Evolutionary conservation across 2,329 filamentous ascomycete species (phyloP), one percentile per base, ranked within the genome.

Genomic region (Calcarisporium arbuscula): DNA sequence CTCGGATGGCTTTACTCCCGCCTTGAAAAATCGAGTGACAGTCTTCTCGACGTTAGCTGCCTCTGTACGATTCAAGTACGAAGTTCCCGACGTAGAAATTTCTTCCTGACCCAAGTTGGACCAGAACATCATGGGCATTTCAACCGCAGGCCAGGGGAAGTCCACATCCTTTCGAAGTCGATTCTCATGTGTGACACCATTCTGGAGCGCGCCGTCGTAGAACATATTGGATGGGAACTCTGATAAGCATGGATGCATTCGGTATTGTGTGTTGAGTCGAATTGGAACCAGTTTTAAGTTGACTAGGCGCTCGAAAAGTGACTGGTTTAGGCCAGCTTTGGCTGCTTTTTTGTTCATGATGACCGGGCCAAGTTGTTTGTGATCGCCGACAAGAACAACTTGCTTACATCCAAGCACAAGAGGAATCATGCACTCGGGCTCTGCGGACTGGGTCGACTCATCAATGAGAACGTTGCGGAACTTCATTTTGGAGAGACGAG

Each of bases 301-400:
- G 49, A 96, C 89, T 32, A 98, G 73, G 51, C 92, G 87, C 65
- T 98, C 92, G 53, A 98, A 98, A 8, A 98, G 72, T n/a, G 90
- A 96, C 61, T 96, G 92, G 62, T 96, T 95, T 12, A 98, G 72
- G 41, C 92, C 92, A 36, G 92, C 92, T 64, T 96, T 96, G 42
- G 92, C 92, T 11, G 92, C 92, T 64, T 96, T 96, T 74, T 98
- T 98, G 73, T 98, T 98, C 90, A 98, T 98, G 56, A 98, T 96
- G 51, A 98, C 92, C 2, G 92, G 92, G 1, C 92, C 92, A 45
- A 98, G 77, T 59, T 98, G 92, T 61, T 96, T 94, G 62, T 98
- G 92, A 55, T 98, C 92, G 55, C 92, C 92, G 27, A 98, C 92
- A 22, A 98, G 75, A n/a, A 98, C 92, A 32, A 95, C 88, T 60